phyloP scores from a whole-genome alignment of 2,329 filamentous ascomycete species.

The Dichotomopilus funicola region DNA sequence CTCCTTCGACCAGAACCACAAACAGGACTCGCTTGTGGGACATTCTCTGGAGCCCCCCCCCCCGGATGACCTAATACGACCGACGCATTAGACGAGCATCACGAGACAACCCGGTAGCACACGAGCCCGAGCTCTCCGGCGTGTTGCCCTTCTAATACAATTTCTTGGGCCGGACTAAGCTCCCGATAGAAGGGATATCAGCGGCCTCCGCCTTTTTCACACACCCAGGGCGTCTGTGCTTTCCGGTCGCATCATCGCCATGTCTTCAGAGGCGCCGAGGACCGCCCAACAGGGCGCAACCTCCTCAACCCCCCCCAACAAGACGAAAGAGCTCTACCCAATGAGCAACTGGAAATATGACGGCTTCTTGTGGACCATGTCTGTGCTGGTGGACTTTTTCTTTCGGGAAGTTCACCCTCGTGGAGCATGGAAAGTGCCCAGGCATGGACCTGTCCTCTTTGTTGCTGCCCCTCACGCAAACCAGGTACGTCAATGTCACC shows the following conservation, averaged over 20 bases:
- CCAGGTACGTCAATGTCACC: conserved; percentile 52
- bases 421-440: conserved; percentile 90
- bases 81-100: too few species aligned
- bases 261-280: conserved; percentile 12
- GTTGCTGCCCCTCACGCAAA: conserved; percentile 97
- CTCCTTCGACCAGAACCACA: too few species aligned
- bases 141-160: too few species aligned
- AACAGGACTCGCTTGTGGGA: too few species aligned
- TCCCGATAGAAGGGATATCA: too few species aligned
- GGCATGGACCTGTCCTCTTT: conserved; percentile 82
- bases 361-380: conserved; percentile 68
- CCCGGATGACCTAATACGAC: too few species aligned
- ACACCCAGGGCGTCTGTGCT: neutral
- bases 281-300: conserved; percentile 22
- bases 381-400: conserved; percentile 87
- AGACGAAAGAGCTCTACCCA: conserved; percentile 50
- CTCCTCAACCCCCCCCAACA: conserved; percentile 27
- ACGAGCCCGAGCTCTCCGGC: neutral
- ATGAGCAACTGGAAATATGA: conserved; percentile 74
- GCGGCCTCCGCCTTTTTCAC: neutral
- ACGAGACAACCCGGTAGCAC: too few species aligned
- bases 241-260: conserved; percentile 6
- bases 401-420: conserved; percentile 96
- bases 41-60: too few species aligned
- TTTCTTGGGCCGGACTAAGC: too few species aligned